Conservation (phyloP, 345 rosid species). For the Hibiscus trionum region DNA sequence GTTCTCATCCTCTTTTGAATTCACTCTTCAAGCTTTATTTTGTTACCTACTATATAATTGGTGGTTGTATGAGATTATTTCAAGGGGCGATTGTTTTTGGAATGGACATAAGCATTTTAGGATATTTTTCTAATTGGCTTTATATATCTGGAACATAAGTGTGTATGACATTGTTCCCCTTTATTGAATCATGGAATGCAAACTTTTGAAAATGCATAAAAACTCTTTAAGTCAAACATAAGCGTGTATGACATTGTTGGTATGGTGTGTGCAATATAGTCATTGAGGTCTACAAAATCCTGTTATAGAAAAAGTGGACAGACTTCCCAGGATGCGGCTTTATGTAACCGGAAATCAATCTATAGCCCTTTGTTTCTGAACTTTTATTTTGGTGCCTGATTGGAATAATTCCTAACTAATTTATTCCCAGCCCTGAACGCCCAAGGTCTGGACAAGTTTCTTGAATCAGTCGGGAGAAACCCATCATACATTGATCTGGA, state of each 20-base stretch:
- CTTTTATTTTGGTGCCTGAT: conserved; percentile 9
- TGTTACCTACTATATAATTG: not conserved
- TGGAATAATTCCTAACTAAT: not conserved
- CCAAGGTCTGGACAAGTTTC: conserved; percentile 64
- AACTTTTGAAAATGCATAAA: not conserved
- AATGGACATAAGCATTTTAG: not conserved
- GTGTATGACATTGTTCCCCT: not conserved
- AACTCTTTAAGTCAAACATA: not conserved
- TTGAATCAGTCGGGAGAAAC: conserved; percentile 58
- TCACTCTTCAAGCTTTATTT: not conserved
- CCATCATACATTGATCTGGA: conserved; percentile 66
- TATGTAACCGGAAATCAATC: not conserved
- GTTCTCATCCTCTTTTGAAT: not conserved
- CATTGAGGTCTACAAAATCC: not conserved
- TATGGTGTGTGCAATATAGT: not conserved
- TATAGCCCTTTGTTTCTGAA: not conserved
- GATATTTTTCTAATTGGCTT: not conserved
- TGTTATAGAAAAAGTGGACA: not conserved
- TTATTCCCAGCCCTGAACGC: conserved; percentile 50
- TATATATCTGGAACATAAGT: not conserved
- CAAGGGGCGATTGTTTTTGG: not conserved
- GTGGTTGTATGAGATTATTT: not conserved
- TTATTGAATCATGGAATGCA: not conserved
- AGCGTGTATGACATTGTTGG: not conserved
- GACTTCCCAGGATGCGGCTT: not conserved